Percentiles rank a stretch among this genome's conserved stretches.
Conservation (phyloP, 2,329 filamentous ascomycete genomes). For the Ophiostoma ulmi region DNA sequence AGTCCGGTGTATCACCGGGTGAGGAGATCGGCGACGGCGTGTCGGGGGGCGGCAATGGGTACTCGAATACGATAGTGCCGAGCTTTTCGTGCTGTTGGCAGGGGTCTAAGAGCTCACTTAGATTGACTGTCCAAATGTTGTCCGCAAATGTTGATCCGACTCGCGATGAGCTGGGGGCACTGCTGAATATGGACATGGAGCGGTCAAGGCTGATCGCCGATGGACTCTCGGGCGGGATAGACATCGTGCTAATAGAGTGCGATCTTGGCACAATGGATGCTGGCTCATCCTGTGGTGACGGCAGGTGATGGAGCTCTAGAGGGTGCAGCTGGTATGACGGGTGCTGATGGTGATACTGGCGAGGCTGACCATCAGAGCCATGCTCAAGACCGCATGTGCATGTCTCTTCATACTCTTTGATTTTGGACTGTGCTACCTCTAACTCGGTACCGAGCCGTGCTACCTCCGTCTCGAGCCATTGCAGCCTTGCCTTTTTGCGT, state of each 20-base stretch:
- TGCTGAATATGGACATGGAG: background rate
- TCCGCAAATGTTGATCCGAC: background rate
- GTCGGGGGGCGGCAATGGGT: conserved; percentile 15
- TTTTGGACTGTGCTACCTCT: conserved; percentile 17
- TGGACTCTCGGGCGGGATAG: background rate
- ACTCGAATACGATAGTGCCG: conserved; percentile 17
- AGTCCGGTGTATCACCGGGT: background rate
- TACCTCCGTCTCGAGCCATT: conserved; percentile 27
- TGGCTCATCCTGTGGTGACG: conserved; percentile 12
- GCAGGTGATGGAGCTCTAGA: background rate
- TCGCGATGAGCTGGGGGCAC: background rate
- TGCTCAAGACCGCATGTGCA: conserved; percentile 10
- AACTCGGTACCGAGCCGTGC: conserved; percentile 21
- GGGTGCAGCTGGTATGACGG: conserved; percentile 1
- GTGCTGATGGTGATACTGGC: background rate
- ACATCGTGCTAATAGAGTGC: conserved; percentile 3
- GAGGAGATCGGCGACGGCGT: background rate
- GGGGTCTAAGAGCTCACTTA: conserved; percentile 18
- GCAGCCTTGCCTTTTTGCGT: conserved; percentile 28
- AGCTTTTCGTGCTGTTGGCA: conserved; percentile 23
- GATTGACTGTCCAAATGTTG: conserved; percentile 15
- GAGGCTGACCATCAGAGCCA: background rate
- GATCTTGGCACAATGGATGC: background rate
- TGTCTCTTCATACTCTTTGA: background rate
- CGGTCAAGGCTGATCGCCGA: background rate